Evolutionary conservation across 306 rosid genomes (phyloP), one percentile per base, ranked within the genome.

Genomic region (Fragaria iinumae): DNA sequence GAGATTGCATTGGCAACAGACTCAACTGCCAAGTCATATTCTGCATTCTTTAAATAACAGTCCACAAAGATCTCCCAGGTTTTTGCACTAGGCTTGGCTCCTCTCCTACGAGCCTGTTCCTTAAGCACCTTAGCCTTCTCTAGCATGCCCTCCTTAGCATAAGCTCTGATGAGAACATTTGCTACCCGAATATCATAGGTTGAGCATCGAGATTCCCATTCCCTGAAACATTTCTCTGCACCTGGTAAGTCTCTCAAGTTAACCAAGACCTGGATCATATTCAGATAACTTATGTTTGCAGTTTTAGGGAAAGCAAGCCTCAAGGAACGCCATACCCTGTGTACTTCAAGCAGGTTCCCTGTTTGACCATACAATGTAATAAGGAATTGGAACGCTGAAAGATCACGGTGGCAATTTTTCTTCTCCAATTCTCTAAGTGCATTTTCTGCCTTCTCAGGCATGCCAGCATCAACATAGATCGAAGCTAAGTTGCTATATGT

Each of bases 401-500:
- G 89, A 77, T 92, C 86, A 78, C 67, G 79, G 79, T 67, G 6
- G 63, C 86, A 85, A 67, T 89, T 95, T 84, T 69, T 87, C 87
- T 90, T 90, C 89, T 95, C 97, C 87, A 95, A 84, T 25, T 95
- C 97, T 80, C 86, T 90, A 32, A 95, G 93, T 4, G 93, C 93
- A 38, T 68, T 77, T 82, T 88, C 92, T 7, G 96, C 97, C 92
- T 90, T 92, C 75, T 89, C 83, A 74, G 82, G 60, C 84, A 86
- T 69, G 71, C 90, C 86, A 38, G 95, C 96, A 72, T 89, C 87
- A 67, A 81, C 90, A 83, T 78, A 90, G 79, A 95, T 87, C 7
- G 98, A 87, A 25, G 97, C 97, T 49, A 95, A 86, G 84, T 92
- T 95, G 86, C 98, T 90, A 80, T 84, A 95, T 1, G 89, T 92